Evolutionary conservation across 345 rosid species (phyloP), one percentile per base, ranked within the genome.

Genomic region (Syzygium aqueum): DNA sequence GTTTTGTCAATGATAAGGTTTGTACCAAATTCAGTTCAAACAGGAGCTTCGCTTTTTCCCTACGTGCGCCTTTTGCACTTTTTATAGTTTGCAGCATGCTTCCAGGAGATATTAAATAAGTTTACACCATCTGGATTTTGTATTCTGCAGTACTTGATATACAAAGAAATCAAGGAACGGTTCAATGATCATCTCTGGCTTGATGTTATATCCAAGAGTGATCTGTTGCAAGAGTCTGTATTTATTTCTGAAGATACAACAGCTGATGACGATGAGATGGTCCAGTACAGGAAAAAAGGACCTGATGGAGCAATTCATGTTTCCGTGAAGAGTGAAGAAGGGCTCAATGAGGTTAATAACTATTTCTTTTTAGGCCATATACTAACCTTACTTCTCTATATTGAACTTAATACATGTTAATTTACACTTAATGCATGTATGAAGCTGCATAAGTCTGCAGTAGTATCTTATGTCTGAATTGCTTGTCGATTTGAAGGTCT

Each of bases 181-280:
- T 96, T 95, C 86, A 86, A 87, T 37, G 92, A 92, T 90, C 95
- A 91, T 90, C 89, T 95, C 86, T 96, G 99, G 98, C 90, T 96
- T 88, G 99, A 97, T 91, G 98, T 95, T 83, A 90, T 96, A 46
- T 97, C 99, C 19, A 97, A 97, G 92, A 94, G 96, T 67, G 99
- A 97, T 90, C 87, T 97, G 87, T 87, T 95, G 91, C 90, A 91
- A 92, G 94, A 90, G 84, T 88, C 95, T 86, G 77, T 93, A 59
- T 95, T 92, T 86, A 89, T 90, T 87, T 90, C 95, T 23, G 99
- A 96, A 89, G 93, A 94, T 77, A 89, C 50, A 56, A 87, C 93
- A 85, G 82, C 80, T 13, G 94, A 93, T 84, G 85, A 94, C 33
- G 87, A 43, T 51, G 99, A 94, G 88, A 90, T 93, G 91, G 91